These are phyloP conservation scores for Xylariaceae sp. DNA, from an alignment of 2,329 filamentous ascomycete genomes.

Conservation along the genomic window DNA sequence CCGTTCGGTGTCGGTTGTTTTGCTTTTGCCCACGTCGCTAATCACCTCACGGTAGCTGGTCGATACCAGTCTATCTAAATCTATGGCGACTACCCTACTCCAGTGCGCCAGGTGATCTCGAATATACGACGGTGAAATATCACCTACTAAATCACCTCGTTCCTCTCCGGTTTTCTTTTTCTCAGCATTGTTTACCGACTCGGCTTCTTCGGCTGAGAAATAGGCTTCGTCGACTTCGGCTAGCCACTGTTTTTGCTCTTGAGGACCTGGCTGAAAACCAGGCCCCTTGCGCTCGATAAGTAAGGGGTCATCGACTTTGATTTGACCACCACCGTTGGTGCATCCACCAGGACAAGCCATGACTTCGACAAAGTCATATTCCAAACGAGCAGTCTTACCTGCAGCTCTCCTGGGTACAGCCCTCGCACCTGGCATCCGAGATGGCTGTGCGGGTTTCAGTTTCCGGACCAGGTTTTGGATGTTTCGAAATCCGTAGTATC, in stretches of 20 bases:
- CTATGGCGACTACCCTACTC: conserved; percentile 65
- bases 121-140: conserved; percentile 62
- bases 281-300: conserved; percentile 46
- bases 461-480: conserved; percentile 96
- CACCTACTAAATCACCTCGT: conserved; percentile 47
- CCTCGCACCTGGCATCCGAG: conserved; percentile 73
- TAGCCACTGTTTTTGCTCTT: conserved; percentile 83
- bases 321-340: conserved; percentile 94
- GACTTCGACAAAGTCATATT: conserved; percentile 93
- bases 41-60: conserved; percentile 91
- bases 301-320: conserved; percentile 78
- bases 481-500: conserved; percentile 96
- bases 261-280: conserved; percentile 57
- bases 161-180: conserved; percentile 27
- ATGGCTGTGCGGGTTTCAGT: conserved; percentile 73
- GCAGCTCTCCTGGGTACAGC: conserved; percentile 50
- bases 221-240: conserved; percentile 82
- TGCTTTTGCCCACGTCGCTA: conserved; percentile 84
- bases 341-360: conserved; percentile 99
- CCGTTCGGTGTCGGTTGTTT: conserved; percentile 64
- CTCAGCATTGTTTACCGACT: conserved; percentile 26
- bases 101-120: conserved; percentile 69
- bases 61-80: conserved; percentile 66
- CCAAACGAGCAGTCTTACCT: conserved; percentile 47
- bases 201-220: conserved; percentile 65